Conservation (phyloP, 2,329 filamentous ascomycete species). For the Calycina herbarum region DNA sequence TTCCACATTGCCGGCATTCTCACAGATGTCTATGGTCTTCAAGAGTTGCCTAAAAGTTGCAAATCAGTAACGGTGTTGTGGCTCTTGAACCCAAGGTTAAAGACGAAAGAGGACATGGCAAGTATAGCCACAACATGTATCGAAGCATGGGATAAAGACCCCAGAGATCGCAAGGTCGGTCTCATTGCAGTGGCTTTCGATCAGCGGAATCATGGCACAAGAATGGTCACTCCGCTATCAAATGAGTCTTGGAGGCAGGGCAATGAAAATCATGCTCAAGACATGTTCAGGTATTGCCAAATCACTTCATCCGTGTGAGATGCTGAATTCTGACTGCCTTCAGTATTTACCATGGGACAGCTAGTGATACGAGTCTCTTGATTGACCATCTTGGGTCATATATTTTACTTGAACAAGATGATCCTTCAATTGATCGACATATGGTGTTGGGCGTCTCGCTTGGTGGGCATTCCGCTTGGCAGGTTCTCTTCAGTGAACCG, state of each 20-base stretch:
- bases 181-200: constrained; percentile 85
- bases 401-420: constrained; percentile 56
- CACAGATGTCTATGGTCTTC: constrained; percentile 77
- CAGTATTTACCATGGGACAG: constrained; percentile 69
- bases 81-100: constrained; percentile 80
- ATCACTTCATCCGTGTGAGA: not conserved
- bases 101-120: constrained; percentile 71
- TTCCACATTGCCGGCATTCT: constrained; percentile 76
- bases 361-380: constrained; percentile 71
- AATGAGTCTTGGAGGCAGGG: constrained; percentile 78
- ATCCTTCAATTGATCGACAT: constrained; percentile 57
- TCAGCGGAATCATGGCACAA: constrained; percentile 85
- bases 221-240: constrained; percentile 63
- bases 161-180: constrained; percentile 42
- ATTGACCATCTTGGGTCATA: constrained; percentile 79
- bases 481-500: constrained; percentile 74
- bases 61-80: constrained; percentile 76
- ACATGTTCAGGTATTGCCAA: constrained; percentile 67
- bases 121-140: constrained; percentile 70
- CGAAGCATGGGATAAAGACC: constrained; percentile 61
- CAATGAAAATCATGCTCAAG: constrained; percentile 76
- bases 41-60: constrained; percentile 60
- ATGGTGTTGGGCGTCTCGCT: constrained; percentile 80
- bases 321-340: constrained; percentile 2
- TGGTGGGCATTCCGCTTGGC: constrained; percentile 87